These are phyloP conservation scores for Pterocarpus santalinus DNA, from an alignment of 306 rosid species.

Conservation along the genomic window DNA sequence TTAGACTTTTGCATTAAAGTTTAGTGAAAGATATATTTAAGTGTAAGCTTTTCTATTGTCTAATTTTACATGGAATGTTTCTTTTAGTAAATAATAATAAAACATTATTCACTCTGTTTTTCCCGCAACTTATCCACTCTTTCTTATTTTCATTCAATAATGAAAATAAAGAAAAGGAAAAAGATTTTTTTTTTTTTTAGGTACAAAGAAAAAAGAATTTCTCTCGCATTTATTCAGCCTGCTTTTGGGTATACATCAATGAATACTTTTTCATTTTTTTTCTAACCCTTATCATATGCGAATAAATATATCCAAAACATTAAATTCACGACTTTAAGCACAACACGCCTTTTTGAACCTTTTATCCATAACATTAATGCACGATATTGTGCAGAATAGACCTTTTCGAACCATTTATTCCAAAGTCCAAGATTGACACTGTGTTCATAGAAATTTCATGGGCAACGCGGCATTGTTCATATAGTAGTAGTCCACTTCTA, in stretches of 20 bases:
- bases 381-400: background rate
- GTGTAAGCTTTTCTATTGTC: too few species aligned
- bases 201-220: too few species aligned
- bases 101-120: too few species aligned
- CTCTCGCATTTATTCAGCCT: background rate
- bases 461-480: slow-evolving; percentile 12
- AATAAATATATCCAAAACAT: background rate
- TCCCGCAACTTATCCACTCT: too few species aligned
- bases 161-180: too few species aligned
- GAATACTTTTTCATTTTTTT: background rate
- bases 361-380: background rate
- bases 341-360: background rate
- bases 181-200: too few species aligned
- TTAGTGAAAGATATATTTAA: too few species aligned
- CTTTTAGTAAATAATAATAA: too few species aligned
- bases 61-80: too few species aligned
- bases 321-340: slow-evolving; percentile 32
- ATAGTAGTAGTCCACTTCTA: too few species aligned
- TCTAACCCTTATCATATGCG: background rate
- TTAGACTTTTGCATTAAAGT: too few species aligned
- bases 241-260: background rate
- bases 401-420: slow-evolving; percentile 18
- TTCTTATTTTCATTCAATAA: too few species aligned
- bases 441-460: slow-evolving; percentile 23
- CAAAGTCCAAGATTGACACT: slow-evolving; percentile 38